These are phyloP conservation scores for Favolaschia claudopus DNA, from an alignment of 768 basidiomycete genomes.

Conservation along the genomic window DNA sequence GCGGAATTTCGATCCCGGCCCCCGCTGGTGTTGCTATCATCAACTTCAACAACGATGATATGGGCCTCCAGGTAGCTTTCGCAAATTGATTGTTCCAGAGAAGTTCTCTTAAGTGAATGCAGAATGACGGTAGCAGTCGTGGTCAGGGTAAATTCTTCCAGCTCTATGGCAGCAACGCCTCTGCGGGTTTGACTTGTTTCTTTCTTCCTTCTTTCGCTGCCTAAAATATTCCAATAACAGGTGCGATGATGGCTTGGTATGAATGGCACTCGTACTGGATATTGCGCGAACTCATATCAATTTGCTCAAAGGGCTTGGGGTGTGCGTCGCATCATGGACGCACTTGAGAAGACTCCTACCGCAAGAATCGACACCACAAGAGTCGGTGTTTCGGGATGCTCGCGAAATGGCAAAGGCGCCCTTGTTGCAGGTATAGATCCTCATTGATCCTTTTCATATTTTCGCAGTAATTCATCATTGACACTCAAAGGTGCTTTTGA, in stretches of 20 bases:
- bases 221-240: not conserved
- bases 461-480: not conserved
- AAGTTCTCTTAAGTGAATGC: no score
- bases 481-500: slow-evolving; percentile 52
- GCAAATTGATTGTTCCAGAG: no score
- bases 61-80: no score
- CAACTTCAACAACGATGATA: slow-evolving; percentile 61
- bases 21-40: slow-evolving; percentile 51
- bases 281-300: no score
- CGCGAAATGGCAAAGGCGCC: slow-evolving; percentile 68
- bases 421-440: slow-evolving; percentile 52
- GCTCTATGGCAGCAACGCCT: slow-evolving; percentile 55
- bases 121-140: slow-evolving; percentile 52
- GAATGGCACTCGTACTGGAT: no score
- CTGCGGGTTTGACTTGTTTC: slow-evolving; percentile 37
- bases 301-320: no score
- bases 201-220: no score
- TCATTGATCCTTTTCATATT: not conserved
- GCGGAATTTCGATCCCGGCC: slow-evolving; percentile 49
- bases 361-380: slow-evolving; percentile 55
- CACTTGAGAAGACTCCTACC: slow-evolving; percentile 56
- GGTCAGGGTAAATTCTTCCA: slow-evolving; percentile 66
- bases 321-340: slow-evolving; percentile 65
- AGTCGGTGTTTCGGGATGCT: slow-evolving; percentile 67
- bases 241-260: slow-evolving; percentile 68